Evolutionary conservation across 129 eudicot species (phyloP), one percentile per base, ranked within the genome.

Genomic region (Ambrosia trifida): DNA sequence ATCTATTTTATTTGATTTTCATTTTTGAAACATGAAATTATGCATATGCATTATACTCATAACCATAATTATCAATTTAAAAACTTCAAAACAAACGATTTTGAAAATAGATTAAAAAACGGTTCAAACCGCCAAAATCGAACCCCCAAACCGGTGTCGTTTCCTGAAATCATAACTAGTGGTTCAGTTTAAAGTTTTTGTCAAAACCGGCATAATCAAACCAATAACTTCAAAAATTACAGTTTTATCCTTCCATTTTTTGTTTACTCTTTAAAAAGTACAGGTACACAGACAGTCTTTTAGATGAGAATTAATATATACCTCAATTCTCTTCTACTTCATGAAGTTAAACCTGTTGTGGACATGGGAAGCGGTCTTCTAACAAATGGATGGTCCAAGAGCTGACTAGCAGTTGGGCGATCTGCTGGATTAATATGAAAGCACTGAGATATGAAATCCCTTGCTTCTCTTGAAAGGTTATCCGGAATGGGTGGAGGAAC

Each of bases 371-470:
- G 43, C 6, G 65, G 43, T 4, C 65, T 31, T 17, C n/a, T 59
- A 59, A 93, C 92, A 82, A 89, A 89, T 24, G 94, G 86, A 70
- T 93, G 96, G 69, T 89, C 79, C 78, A 93, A 80, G 38, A 93
- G 92, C 84, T 89, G 83, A 79, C 85, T 81, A 38, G 98, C 96
- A 24, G 95, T 83, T 28, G 98, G 95, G 17, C 98, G 91, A 71
- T 76, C 78, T 70, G 45, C 51, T 70, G 98, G 90, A 46, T 89
- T 75, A 11, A 85, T 88, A 67, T 78, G 87, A 73, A 93, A 76
- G 69, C 98, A 93, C 47, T 78, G 62, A 10, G 54, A 50, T 72
- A 93, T 85, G 54, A 93, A 89, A 81, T 89, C 88, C 36, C 78
- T 83, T 30, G 96, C 95, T 49, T 85, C 92, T 79, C 46, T 72